phyloP scores from a whole-genome alignment of 2,329 filamentous ascomycete species.

The Setomelanomma holmii region DNA sequence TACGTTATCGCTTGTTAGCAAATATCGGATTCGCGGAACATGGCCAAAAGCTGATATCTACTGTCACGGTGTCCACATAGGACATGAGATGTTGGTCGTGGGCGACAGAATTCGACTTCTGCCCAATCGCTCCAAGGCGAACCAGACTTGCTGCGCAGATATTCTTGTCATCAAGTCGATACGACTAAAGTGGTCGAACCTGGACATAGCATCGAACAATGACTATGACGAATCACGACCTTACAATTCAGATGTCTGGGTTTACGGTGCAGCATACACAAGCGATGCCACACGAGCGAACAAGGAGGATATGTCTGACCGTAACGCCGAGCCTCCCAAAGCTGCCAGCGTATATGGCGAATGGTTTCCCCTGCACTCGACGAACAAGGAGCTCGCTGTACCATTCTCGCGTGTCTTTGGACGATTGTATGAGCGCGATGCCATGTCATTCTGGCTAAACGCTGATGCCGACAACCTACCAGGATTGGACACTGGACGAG shows the following conservation, averaged over 20 bases:
- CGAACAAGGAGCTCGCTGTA: constrained; percentile 51
- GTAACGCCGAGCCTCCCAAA: constrained; percentile 21
- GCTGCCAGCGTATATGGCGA: constrained; percentile 51
- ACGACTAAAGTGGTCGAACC: constrained; percentile 56
- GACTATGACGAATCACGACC: constrained; percentile 56
- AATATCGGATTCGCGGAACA: constrained; percentile 59
- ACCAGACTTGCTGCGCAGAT: constrained; percentile 52
- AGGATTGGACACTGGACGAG: constrained; percentile 54
- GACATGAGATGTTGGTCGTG: constrained; percentile 61
- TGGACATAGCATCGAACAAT: constrained; percentile 56
- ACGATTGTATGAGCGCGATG: constrained; percentile 61
- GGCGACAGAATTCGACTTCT: constrained; percentile 63
- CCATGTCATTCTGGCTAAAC: constrained; percentile 56
- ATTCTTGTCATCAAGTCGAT: constrained; percentile 63
- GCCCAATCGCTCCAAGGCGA: constrained; percentile 18
- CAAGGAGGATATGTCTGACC: constrained; percentile 31
- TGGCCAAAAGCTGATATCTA: constrained; percentile 64
- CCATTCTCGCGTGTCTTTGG: constrained; percentile 62
- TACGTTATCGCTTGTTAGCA: constrained; percentile 61
- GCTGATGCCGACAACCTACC: constrained; percentile 9
- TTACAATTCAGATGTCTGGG: constrained; percentile 54
- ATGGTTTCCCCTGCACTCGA: constrained; percentile 60
- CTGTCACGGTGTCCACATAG: constrained; percentile 63
- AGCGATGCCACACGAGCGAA: constrained; percentile 40
- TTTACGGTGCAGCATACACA: constrained; percentile 60